Evolutionary conservation across 2,329 filamentous ascomycete species (phyloP), one percentile per base, ranked within the genome.

Genomic region (Knufia petricola): DNA sequence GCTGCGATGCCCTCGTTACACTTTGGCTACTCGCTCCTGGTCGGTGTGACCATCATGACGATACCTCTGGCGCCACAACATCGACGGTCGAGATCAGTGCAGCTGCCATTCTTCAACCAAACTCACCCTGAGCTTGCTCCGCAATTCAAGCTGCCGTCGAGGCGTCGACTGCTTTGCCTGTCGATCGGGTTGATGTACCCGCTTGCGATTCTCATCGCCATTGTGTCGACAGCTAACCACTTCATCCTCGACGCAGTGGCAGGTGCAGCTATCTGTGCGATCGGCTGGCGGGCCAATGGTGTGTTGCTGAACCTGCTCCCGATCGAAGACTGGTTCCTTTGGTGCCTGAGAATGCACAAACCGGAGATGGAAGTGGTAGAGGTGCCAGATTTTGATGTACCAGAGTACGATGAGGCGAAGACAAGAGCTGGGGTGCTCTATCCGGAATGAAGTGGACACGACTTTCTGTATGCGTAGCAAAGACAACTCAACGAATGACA

Each of bases 1-100:
- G 79, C 80, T 48, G 83, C 83, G 6, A 87, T 87, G 83, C 83
- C 83, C 1, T 84, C 79, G 0, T 71, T 87, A 13, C 83, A 87
- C 63, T 87, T 87, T 59, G 83, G 83, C 2, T 87, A 87, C 66
- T 82, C 81, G 2, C 75, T 87, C 24, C 74, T 87, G 58, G 80
- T 87, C 59, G 83, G 83, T 6, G 65, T 86, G 10, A 86, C 82
- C 3, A 73, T 86, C 50, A 76, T 78, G 56, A 78, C 77, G 1
- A 75, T 85, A 40, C 83, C 83, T 1, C 68, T 85, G 1, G 66
- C 73, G 8, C 70, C 74, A 20, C 68, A 75, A 19, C 75, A 79
- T 47, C 63, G 69, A 15, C 69, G 69, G 7, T 70, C 70, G 1
- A 55, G 42, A 49, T 56, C 62, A 34, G 21, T 65, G 42, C 54